Conservation (phyloP, 345 rosid genomes). For the Chamaenerion angustifolium region DNA sequence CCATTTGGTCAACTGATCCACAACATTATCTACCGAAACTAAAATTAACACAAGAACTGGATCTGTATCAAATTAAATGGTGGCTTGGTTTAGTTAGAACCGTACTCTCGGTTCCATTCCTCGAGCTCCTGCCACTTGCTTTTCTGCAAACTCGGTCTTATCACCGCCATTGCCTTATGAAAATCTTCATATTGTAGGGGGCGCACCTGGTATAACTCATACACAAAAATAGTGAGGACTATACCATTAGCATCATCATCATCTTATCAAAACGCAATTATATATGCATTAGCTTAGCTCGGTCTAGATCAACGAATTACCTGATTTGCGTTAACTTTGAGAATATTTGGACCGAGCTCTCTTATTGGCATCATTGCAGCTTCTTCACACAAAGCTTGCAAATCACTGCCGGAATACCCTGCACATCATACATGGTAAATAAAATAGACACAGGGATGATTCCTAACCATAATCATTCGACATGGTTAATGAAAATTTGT, state of each 20-base stretch:
- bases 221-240: too few species aligned
- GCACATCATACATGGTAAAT: not conserved
- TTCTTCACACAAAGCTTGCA: conserved; percentile 97
- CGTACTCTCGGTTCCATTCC: conserved; percentile 79
- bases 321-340: conserved; percentile 73
- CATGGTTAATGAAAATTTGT: not conserved
- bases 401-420: conserved; percentile 98
- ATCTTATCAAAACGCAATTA: too few species aligned
- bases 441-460: too few species aligned
- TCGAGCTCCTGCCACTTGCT: conserved; percentile 94
- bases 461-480: too few species aligned
- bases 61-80: too few species aligned
- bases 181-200: conserved; percentile 68
- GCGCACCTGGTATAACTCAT: conserved; percentile 49
- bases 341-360: conserved; percentile 84
- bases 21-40: too few species aligned
- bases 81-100: conserved; percentile 34
- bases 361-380: conserved; percentile 99
- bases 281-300: not conserved
- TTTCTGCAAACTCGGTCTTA: conserved; percentile 77
- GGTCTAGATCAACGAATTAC: conserved; percentile 20
- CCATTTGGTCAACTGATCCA: too few species aligned
- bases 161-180: conserved; percentile 63
- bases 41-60: too few species aligned
- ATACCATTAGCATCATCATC: too few species aligned